Base-by-base conservation (phyloP, 2,329 filamentous ascomycete genomes). In the Cercospora sp. region DNA sequence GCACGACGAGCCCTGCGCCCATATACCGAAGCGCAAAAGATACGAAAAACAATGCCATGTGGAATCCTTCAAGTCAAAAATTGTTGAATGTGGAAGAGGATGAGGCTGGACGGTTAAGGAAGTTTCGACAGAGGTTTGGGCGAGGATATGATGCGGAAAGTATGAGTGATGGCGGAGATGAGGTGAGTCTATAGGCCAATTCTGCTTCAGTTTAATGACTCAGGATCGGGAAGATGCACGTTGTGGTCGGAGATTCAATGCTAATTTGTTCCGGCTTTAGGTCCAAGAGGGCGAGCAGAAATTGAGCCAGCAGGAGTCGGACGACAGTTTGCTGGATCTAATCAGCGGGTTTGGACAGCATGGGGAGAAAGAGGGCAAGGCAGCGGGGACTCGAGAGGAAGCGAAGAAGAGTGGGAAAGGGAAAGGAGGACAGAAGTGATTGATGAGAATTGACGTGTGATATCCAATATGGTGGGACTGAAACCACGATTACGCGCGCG, bases 61-160 rank as follows among this genome's bases (percentile, higher is more conserved):
- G 95, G 95, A 95, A 98, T 80, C 95, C 95, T 0, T 89, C 85
- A 68, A 90, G 91, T 73, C 89, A 89, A 81, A 90, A 91, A 70
- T 84, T 99, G 75, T 84, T 90, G 78, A 97, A 95, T 79, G 86
- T 97, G 67, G 95, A 99, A 82, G 89, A 96, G 71, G 95, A 99
- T 80, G 95, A 98, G 85, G 94, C 95, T 3, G 95, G 95, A 18
- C 88, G 91, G 77, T 82, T 99, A 76, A 91, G 90, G 63, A 91
- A 92, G 65, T 99, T 99, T 84, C 87, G 95, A 75, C 87, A 86
- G 69, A 87, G 91, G 66, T 99, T 94, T 83, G 95, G 95, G 28
- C 85, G 90, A 68, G 89, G 88, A 10, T 99, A 92, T 85, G 95
- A 99, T 82, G 84, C 87, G 26, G 82, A 79, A 63, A 77, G 78